Conservation (phyloP, 2,329 filamentous ascomycete genomes). For the Nemania serpens region DNA sequence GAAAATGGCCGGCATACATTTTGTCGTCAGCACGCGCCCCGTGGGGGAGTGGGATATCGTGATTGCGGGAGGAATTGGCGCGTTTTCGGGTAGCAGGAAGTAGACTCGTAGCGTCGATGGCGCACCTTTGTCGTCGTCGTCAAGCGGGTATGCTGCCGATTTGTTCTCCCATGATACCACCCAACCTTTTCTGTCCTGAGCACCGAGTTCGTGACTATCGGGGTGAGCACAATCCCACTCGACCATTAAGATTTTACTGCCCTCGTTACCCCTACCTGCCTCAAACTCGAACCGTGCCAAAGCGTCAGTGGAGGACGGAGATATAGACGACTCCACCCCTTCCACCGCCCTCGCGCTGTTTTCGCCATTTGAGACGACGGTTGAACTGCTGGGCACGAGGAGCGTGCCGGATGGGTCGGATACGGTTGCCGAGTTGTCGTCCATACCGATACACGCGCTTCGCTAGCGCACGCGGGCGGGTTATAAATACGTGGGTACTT, state of each 20-base stretch:
- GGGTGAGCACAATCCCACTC: slow-evolving; percentile 69
- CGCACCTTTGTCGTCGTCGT: slow-evolving; percentile 56
- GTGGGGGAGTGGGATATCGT: slow-evolving; percentile 58
- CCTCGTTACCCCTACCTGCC: slow-evolving; percentile 74
- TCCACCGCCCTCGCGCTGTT: slow-evolving; percentile 18
- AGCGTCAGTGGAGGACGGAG: slow-evolving; percentile 56
- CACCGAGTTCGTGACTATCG: slow-evolving; percentile 47
- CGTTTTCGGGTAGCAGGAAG: slow-evolving; percentile 77
- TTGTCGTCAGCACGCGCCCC: slow-evolving; percentile 59
- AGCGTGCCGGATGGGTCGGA: slow-evolving; percentile 28
- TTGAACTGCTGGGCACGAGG: slow-evolving; percentile 29
- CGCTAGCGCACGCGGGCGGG: slow-evolving; percentile 27
- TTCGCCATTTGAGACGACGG: slow-evolving; percentile 15
- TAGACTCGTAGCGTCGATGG: slow-evolving; percentile 63
- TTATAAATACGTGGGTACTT: slow-evolving; percentile 22
- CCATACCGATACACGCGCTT: slow-evolving; percentile 28
- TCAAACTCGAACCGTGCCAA: slow-evolving; percentile 88
- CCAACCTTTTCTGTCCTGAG: slow-evolving; percentile 55
- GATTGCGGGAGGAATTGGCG: slow-evolving; percentile 72
- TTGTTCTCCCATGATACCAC: slow-evolving; percentile 85
- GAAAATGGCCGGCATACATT: slow-evolving; percentile 86
- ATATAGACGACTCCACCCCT: slow-evolving; percentile 48
- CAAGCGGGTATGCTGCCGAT: slow-evolving; percentile 68
- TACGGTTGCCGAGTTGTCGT: slow-evolving; percentile 19
- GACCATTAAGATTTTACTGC: slow-evolving; percentile 91